These are phyloP conservation scores for Sequoiadendron giganteum DNA, from an alignment of 75 land plant species.

Conservation along the genomic window DNA sequence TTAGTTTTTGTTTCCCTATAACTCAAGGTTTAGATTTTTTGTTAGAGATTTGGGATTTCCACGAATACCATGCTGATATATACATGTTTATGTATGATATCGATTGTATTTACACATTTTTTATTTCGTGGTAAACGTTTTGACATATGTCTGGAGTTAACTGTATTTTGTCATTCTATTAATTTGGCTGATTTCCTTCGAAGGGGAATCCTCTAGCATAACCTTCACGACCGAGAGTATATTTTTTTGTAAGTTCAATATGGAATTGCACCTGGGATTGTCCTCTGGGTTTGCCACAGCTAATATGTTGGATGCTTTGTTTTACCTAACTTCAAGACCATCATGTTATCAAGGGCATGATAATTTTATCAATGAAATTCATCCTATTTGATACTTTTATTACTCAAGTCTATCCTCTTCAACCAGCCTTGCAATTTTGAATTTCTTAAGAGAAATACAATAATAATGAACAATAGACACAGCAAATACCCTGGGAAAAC, in stretches of 20 bases:
- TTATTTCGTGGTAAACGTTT: neutral
- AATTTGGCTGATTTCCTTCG: neutral
- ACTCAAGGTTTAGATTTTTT: too few species aligned
- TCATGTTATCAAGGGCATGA: neutral
- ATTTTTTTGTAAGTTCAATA: neutral
- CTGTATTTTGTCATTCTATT: neutral
- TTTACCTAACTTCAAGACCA: neutral
- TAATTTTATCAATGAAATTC: too few species aligned
- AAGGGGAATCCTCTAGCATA: neutral
- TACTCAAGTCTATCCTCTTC: neutral
- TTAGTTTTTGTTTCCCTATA: too few species aligned
- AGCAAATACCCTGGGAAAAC: too few species aligned
- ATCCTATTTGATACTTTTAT: too few species aligned
- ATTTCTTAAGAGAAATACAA: too few species aligned
- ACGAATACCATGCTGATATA: too few species aligned
- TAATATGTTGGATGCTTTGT: neutral
- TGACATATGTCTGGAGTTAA: neutral
- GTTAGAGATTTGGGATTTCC: too few species aligned
- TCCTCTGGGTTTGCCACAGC: neutral
- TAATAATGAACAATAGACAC: too few species aligned
- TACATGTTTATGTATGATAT: neutral
- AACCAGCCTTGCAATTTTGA: neutral
- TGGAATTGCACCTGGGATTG: too few species aligned
- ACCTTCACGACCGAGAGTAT: neutral
- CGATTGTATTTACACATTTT: neutral